These are phyloP conservation scores for Hypoxylon rickii DNA, from an alignment of 495 filamentous ascomycete species.

Conservation along the genomic window DNA sequence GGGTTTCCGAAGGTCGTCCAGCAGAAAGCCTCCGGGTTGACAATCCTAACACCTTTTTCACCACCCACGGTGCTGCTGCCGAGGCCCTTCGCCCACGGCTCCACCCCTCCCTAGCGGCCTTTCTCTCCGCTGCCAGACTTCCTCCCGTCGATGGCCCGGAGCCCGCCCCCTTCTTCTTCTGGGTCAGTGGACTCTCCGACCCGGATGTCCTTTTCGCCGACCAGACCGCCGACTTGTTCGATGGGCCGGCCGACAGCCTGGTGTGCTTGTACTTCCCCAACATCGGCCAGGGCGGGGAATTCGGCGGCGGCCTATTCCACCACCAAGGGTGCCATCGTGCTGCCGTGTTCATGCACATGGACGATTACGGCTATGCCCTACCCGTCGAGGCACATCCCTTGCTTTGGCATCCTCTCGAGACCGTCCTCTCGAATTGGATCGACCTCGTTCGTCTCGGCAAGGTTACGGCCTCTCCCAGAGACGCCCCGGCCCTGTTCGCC, in stretches of 20 bases:
- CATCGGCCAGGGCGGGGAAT: slow-evolving; percentile 8
- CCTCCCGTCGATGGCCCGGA: slow-evolving; percentile 20
- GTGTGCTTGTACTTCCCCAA: slow-evolving; percentile 24
- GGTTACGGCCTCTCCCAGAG: slow-evolving; percentile 26
- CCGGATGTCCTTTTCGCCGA: slow-evolving; percentile 8
- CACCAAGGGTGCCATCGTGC: slow-evolving; percentile 29
- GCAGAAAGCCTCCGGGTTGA: slow-evolving; percentile 20
- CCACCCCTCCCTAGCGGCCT: slow-evolving; percentile 32
- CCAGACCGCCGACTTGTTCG: too few relatives aligned
- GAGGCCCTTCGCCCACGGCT: slow-evolving; percentile 31
- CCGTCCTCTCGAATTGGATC: slow-evolving; percentile 47
- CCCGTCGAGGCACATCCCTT: slow-evolving; percentile 15
- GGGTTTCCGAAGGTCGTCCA: slow-evolving; percentile 31
- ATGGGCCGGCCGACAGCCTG: too few relatives aligned
- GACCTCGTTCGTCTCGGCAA: slow-evolving; percentile 40
- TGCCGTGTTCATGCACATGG: slow-evolving; percentile 22
- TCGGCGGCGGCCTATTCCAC: slow-evolving; percentile 31
- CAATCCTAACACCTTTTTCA: slow-evolving; percentile 29
- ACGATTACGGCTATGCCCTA: slow-evolving; percentile 24
- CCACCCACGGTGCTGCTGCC: slow-evolving; percentile 19
- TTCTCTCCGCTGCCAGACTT: slow-evolving; percentile 36
- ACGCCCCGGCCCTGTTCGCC: too few relatives aligned
- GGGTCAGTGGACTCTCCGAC: slow-evolving; percentile 1
- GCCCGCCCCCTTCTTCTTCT: slow-evolving; percentile 17
- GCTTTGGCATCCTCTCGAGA: slow-evolving; percentile 47